Conservation (phyloP, 2,329 filamentous ascomycete species). For the Truncatella angustata region DNA sequence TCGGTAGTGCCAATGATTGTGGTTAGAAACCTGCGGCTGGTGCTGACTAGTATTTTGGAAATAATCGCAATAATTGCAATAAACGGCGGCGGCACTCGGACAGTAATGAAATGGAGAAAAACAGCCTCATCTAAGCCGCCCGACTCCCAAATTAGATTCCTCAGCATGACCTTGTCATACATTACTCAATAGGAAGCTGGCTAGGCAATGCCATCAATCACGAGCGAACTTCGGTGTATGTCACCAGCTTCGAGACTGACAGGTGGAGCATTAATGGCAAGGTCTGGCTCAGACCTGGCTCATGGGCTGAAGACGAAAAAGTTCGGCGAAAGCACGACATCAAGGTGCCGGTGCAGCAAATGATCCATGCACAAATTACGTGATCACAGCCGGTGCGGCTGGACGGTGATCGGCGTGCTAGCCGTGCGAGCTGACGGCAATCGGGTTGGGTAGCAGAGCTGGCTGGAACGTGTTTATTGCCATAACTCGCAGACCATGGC, state of each 20-base stretch:
- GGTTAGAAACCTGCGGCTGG: too few species aligned
- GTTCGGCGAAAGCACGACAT: conserved; percentile 3
- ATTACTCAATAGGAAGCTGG: conserved; percentile 4
- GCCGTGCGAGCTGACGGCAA: not conserved
- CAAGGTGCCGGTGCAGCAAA: not conserved
- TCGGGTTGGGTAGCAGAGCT: not conserved
- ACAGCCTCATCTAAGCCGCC: not conserved
- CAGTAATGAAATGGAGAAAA: not conserved
- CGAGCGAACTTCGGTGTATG: not conserved
- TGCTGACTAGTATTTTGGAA: not conserved
- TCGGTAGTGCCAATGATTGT: too few species aligned
- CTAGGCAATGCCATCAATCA: not conserved
- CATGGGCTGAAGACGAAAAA: conserved; percentile 4
- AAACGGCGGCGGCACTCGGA: not conserved
- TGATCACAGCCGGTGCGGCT: conserved; percentile 9
- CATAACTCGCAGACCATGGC: not conserved
- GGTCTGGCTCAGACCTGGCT: conserved; percentile 5
- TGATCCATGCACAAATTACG: not conserved
- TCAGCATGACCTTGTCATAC: not conserved
- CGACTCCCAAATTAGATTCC: not conserved
- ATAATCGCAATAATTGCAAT: not conserved
- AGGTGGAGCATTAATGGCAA: not conserved
- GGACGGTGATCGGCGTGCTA: conserved; percentile 8
- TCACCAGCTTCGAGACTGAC: not conserved
- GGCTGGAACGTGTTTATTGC: not conserved